phyloP scores from a whole-genome alignment of 805 yeast species.

The Ogataea ganodermae region DNA sequence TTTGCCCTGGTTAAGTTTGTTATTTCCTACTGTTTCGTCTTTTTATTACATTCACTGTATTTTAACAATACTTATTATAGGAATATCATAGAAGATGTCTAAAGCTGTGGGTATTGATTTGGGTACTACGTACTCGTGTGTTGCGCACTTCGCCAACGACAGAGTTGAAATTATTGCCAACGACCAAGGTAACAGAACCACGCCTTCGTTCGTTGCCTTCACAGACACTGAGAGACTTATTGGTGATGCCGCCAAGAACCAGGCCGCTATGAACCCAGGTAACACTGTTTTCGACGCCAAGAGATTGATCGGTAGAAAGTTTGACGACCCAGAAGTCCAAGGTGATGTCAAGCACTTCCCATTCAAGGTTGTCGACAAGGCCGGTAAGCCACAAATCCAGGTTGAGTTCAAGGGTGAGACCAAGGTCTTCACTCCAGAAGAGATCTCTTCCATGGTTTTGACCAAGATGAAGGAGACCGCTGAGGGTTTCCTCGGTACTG shows the following conservation, averaged over 20 bases:
- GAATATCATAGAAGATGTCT: conserved; percentile 37
- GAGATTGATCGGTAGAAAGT: conserved; percentile 91
- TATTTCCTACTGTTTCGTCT: conserved; percentile 1
- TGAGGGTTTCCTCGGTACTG: conserved; percentile 52
- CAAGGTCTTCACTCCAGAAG: conserved; percentile 91
- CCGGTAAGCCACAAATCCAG: conserved; percentile 84
- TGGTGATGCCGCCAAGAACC: conserved; percentile 98
- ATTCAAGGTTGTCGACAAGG: conserved; percentile 77
- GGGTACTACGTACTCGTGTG: conserved; percentile 94
- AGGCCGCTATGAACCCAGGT: conserved; percentile 89
- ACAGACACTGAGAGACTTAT: conserved; percentile 90
- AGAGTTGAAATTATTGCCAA: conserved; percentile 95
- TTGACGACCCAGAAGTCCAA: conserved; percentile 77
- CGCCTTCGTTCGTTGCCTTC: conserved; percentile 95
- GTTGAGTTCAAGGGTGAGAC: conserved; percentile 95
- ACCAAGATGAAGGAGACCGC: conserved; percentile 69
- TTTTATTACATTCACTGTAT: not conserved
- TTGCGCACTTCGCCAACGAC: conserved; percentile 89
- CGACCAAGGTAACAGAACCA: conserved; percentile 98
- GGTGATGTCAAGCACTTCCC: conserved; percentile 92
- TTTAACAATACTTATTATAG: conserved; percentile 3
- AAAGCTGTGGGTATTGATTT: conserved; percentile 74
- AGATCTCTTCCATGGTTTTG: conserved; percentile 85
- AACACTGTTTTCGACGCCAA: conserved; percentile 92
- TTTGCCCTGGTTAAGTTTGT: not conserved